These are phyloP conservation scores for Pyricularia grisea DNA, from an alignment of 2,329 filamentous ascomycete species.

Conservation along the genomic window DNA sequence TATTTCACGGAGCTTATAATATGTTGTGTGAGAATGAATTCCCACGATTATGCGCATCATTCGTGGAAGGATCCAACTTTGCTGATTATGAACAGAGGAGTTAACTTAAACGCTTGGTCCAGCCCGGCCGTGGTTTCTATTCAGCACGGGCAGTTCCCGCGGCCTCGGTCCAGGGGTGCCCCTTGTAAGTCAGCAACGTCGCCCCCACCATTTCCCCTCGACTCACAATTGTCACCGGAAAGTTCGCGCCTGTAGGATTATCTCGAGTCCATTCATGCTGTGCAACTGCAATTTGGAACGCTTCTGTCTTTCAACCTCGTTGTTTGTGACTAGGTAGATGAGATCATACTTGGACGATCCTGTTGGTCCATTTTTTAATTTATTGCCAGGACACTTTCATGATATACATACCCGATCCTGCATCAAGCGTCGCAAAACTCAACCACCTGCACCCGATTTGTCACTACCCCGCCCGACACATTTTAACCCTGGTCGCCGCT, in stretches of 20 bases:
- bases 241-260: background rate
- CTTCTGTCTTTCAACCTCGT: background rate
- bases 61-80: background rate
- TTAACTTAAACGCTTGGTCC: background rate
- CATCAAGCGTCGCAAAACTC: background rate
- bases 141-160: background rate
- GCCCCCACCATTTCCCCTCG: background rate
- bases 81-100: background rate
- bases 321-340: background rate
- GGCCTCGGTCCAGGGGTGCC: background rate
- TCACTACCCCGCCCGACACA: background rate
- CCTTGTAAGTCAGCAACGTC: background rate
- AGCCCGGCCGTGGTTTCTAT: background rate
- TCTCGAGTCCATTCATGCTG: background rate
- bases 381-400: background rate
- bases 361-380: background rate
- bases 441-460: background rate
- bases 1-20: background rate
- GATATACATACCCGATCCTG: background rate
- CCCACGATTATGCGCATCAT: background rate
- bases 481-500: background rate
- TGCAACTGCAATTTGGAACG: background rate
- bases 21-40: background rate
- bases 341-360: background rate
- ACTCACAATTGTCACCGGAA: background rate